Base-by-base conservation (phyloP, 345 rosid genomes). In the Isatis tinctoria region DNA sequence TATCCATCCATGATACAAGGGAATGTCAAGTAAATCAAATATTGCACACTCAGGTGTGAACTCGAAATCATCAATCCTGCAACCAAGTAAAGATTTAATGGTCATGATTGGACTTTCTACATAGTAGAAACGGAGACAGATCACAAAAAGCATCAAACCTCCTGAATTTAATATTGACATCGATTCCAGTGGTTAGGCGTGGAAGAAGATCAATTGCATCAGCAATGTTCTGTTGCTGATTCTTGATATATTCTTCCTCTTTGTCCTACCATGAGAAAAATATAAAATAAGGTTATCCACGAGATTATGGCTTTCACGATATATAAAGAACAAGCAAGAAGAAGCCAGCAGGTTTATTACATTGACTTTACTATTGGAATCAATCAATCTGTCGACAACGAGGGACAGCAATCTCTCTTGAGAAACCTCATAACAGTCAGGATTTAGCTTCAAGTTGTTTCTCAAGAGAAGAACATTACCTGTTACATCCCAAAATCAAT, bases 21-120 rank as follows among this genome's bases (percentile, higher is more conserved):
- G 97, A 79, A 96, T 92, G 86, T 90, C 97, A 44, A 96, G 92
- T 74, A 96, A 84, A 84, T 92, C 98, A 89, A 90, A 96, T 79
- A 96, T 96, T 39, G 98, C 98, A 79, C 98, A 89, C 70, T 90
- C 99, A 26, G 82, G 93, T 54, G 99, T 96, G 75, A 90, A 92
- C 87, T 96, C 99, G 51, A 96, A 96, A 85, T 92, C 99, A 83
- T 85, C 88, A 85, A 96, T 89, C 84, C 98, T 95, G 99, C 79
- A 80, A 61, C 58, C 73, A 72, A 35, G 77, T 40, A 67, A 68
- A 13, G 27, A 37, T 44, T 1, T 20, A 16, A 39, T n/a, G 4
- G 37, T 40, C 61, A 51, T 5, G 13, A 71, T 5, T 59, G 0
- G 3, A 65, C 51, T 18, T 5, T 65, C 32, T 3, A 54, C 27